A percentile compares a stretch with the other conserved stretches of the same genome.
These are phyloP conservation scores for Strobilomyces confusus DNA, from an alignment of 768 basidiomycete species.

Conservation along the genomic window DNA sequence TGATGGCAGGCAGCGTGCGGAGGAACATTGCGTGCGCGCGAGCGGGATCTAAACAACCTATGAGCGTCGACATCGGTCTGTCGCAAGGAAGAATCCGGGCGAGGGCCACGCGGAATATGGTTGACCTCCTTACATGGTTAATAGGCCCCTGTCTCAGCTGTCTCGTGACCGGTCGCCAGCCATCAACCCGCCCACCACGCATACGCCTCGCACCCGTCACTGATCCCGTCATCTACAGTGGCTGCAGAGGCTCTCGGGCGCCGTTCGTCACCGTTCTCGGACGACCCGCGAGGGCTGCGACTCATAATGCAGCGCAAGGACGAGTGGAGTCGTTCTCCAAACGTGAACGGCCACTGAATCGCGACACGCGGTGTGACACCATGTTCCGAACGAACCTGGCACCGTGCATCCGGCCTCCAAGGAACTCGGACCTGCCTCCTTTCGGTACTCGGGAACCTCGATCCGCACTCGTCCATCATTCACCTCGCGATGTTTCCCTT, in stretches of 20 bases:
- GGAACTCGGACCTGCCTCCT: no score
- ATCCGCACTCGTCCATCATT: no score
- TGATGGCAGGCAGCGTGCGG: constrained; percentile 83
- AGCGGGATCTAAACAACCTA: constrained; percentile 6
- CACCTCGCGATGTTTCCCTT: no score
- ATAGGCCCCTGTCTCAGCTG: constrained; percentile 7
- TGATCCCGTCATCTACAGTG: neutral
- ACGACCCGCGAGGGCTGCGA: neutral
- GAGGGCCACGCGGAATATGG: constrained; percentile 2
- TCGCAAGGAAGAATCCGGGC: neutral
- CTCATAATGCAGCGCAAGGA: neutral
- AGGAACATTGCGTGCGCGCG: constrained; percentile 55
- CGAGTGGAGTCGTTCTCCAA: neutral
- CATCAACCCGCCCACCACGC: neutral
- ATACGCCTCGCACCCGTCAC: neutral
- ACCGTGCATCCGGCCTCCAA: no score
- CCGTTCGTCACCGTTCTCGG: neutral
- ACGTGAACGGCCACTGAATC: neutral
- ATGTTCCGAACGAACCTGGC: no score
- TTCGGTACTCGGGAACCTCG: no score
- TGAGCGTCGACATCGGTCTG: neutral
- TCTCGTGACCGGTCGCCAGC: neutral
- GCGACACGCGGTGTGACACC: no score
- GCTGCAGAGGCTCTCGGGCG: neutral
- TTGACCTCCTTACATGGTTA: constrained; percentile 1